phyloP scores from a whole-genome alignment of 2,329 filamentous ascomycete genomes.

The Emmonsiellopsis sp. region DNA sequence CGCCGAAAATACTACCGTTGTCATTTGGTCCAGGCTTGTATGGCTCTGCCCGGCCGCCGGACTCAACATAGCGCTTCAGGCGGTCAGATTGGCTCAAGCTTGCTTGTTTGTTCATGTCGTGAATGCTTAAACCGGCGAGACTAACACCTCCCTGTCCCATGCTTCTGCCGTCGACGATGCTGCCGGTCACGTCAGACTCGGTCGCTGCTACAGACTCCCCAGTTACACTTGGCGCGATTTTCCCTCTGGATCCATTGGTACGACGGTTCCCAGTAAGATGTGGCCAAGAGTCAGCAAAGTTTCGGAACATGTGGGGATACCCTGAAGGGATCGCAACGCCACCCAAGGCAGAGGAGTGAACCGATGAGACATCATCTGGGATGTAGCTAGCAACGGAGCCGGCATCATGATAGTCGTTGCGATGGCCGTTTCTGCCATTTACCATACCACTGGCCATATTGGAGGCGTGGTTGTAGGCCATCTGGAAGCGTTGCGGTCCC shows the following conservation, averaged over 20 bases:
- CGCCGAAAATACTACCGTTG: slow-evolving; percentile 56
- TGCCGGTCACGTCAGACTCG: slow-evolving; percentile 75
- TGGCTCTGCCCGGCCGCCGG: slow-evolving; percentile 56
- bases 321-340: slow-evolving; percentile 72
- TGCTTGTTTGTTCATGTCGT: slow-evolving; percentile 59
- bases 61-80: slow-evolving; percentile 89
- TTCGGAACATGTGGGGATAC: slow-evolving; percentile 91
- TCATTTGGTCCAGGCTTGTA: slow-evolving; percentile 43
- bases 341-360: slow-evolving; percentile 84
- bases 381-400: slow-evolving; percentile 93
- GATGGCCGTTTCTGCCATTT: slow-evolving; percentile 42
- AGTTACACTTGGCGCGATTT: slow-evolving; percentile 66
- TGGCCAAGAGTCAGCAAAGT: slow-evolving; percentile 87
- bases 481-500: slow-evolving; percentile 76
- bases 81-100: slow-evolving; percentile 78
- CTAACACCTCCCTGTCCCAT: slow-evolving; percentile 76
- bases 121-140: slow-evolving; percentile 70
- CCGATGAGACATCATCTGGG: slow-evolving; percentile 90
- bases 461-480: slow-evolving; percentile 60
- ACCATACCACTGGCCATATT: slow-evolving; percentile 47
- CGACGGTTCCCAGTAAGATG: slow-evolving; percentile 63
- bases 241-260: slow-evolving; percentile 53
- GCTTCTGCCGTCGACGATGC: slow-evolving; percentile 64
- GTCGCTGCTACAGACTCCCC: slow-evolving; percentile 89
- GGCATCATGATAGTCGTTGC: slow-evolving; percentile 56